Evolutionary conservation across 1,284 basidiomycete genomes (phyloP), one percentile per base, ranked within the genome.

Genomic region (Moniliella sp.): DNA sequence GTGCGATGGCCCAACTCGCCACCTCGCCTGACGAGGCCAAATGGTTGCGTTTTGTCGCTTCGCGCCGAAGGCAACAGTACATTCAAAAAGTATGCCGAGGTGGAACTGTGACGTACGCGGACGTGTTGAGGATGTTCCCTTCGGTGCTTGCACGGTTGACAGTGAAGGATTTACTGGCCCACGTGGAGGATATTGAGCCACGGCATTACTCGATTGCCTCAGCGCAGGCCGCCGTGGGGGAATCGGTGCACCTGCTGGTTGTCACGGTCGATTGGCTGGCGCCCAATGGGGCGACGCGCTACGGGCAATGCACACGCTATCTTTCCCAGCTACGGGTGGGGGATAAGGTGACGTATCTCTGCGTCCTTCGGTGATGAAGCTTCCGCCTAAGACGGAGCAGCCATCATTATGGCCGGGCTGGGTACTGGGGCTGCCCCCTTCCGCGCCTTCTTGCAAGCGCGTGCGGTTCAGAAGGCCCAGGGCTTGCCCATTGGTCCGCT

Each of bases 321-420:
- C 74, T 97, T 25, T 74, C 77, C 15, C 72, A 70, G 25, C 71
- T 97, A 33, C 71, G 71, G 54, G 62, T 76, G 15, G 91, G 91
- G 18, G 78, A 81, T 61, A 76, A 86, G 64, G 83, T 97, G 18
- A 94, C 86, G 1, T 88, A 93, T 11, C 93, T 83, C n/a, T 78
- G 94, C 65, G 93, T 65, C 91, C 91, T 14, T 88, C 82, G 54
- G 88, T 97, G 30, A 97, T 97, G 88, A 97, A 93, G 72, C 78
- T 82, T 34, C 88, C 91, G 36, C 76, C 78, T 3, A 69, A 74
- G 57, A 68, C 75, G 57, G 69, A 68, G 37, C 83, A 91, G 61
- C 88, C 88, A 71, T 97, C 63, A 91, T 97, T 65, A 86, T 97
- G 80, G 84, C 88, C 30, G 88, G 88, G 55, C 75, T 97, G 27